Conservation (phyloP, 352 stramenopile genomes). For the Phytophthora sansomeana region DNA sequence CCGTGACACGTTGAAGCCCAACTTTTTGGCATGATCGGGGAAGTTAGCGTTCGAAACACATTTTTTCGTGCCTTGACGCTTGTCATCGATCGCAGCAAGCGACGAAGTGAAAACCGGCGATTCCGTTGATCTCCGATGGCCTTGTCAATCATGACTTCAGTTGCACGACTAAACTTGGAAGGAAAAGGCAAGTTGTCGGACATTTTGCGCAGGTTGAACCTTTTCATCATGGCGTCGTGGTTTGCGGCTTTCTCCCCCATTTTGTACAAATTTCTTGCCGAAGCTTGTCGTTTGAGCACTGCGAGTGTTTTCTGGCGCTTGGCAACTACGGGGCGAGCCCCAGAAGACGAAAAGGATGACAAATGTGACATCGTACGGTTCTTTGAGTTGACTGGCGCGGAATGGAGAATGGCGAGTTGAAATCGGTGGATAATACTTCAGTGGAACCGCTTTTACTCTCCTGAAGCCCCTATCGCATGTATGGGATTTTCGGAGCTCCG, state of each 20-base stretch:
- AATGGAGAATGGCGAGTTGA: no score
- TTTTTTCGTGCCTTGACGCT: not conserved
- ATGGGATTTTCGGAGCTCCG: no score
- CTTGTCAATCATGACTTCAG: conserved; percentile 31
- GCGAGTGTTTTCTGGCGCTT: no score
- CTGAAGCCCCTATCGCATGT: no score
- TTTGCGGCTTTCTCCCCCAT: conserved; percentile 2
- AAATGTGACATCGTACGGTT: no score
- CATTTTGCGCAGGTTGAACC: conserved; percentile 37
- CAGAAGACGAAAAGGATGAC: no score
- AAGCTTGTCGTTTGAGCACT: no score
- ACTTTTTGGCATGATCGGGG: conserved; percentile 12
- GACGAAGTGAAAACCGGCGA: conserved; percentile 8
- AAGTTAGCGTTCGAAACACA: not conserved
- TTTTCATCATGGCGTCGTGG: conserved; percentile 27
- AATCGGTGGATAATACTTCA: no score
- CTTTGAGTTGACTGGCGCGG: no score
- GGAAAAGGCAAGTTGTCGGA: conserved; percentile 6
- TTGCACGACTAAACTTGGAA: conserved; percentile 34
- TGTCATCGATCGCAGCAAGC: not conserved
- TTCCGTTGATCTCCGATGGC: not conserved
- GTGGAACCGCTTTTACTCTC: no score
- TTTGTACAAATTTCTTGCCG: not conserved
- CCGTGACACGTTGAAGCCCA: conserved; percentile 8
- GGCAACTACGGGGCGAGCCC: no score